Evolutionary conservation across 768 basidiomycete genomes (phyloP).

Genomic region (Pleurotus eryngii): DNA sequence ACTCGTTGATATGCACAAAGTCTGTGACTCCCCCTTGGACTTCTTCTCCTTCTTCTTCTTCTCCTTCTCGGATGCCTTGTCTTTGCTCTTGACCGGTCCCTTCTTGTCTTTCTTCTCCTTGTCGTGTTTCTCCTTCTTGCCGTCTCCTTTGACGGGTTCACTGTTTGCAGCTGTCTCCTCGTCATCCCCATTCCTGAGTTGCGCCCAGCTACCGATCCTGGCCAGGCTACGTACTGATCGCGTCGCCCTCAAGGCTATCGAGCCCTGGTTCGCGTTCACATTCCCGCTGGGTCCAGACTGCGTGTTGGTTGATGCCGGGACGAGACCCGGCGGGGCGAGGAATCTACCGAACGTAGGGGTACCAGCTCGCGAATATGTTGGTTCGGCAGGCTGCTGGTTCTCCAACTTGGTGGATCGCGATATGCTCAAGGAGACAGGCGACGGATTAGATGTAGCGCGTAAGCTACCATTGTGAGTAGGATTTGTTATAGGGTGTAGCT

Average conservation of each 20-base stretch:
- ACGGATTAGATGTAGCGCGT: slow-evolving; percentile 33
- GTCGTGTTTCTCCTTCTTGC: slow-evolving; percentile 19
- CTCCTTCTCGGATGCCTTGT: slow-evolving; percentile 23
- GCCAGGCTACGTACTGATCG: slow-evolving; percentile 71
- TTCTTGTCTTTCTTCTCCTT: slow-evolving; percentile 22
- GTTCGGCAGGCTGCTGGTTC: slow-evolving; percentile 15
- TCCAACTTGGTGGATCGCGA: slow-evolving; percentile 11
- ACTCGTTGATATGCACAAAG: slow-evolving; percentile 49
- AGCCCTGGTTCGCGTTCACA: slow-evolving; percentile 37
- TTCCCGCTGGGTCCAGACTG: slow-evolving; percentile 8
- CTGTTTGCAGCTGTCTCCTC: slow-evolving; percentile 11
- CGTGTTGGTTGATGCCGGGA: slow-evolving; percentile 5
- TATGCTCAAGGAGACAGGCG: slow-evolving; percentile 15
- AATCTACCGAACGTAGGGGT: slow-evolving; percentile 35
- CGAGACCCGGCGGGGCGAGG: slow-evolving; percentile 26
- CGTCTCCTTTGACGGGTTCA: slow-evolving; percentile 10
- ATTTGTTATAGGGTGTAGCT: slow-evolving; percentile 6
- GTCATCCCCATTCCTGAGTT: slow-evolving; percentile 41
- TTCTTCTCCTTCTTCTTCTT: slow-evolving; percentile 21
- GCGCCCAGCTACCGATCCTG: slow-evolving; percentile 70
- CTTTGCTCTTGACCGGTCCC: slow-evolving; percentile 22
- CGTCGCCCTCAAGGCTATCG: slow-evolving; percentile 78
- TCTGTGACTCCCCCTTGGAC: slow-evolving; percentile 30
- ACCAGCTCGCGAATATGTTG: slow-evolving; percentile 30
- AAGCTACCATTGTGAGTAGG: slow-evolving; percentile 31